Evolutionary conservation across 2,329 filamentous ascomycete genomes (phyloP).

Genomic region (Calonectria hawksworthii): DNA sequence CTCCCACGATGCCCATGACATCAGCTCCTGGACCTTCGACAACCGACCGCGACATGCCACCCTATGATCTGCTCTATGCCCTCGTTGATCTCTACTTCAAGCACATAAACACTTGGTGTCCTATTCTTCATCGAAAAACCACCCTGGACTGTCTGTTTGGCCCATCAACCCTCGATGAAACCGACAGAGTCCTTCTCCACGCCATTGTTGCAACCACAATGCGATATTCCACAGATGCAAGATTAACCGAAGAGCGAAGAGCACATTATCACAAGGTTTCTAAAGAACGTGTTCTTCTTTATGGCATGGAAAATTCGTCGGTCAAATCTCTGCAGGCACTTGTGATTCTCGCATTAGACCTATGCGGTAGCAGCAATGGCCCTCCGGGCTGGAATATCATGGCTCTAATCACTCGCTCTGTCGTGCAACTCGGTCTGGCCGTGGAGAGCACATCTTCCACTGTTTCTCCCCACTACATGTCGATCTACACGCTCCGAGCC

Average conservation of each 20-base stretch:
- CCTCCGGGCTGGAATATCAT: conserved; percentile 94
- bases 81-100: conserved; percentile 84
- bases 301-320: conserved; percentile 90
- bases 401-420: conserved; percentile 88
- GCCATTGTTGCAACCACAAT: conserved; percentile 91
- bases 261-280: conserved; percentile 83
- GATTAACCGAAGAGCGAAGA: conserved; percentile 80
- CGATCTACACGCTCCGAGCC: conserved; percentile 89
- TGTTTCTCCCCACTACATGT: conserved; percentile 83
- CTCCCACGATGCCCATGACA: conserved; percentile 69
- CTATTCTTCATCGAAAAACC: conserved; percentile 87
- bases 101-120: conserved; percentile 87
- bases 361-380: conserved; percentile 89
- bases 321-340: conserved; percentile 90
- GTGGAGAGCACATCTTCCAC: conserved; percentile 86
- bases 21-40: conserved; percentile 51
- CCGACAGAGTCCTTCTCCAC: conserved; percentile 86
- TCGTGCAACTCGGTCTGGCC: conserved; percentile 88
- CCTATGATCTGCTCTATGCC: conserved; percentile 80
- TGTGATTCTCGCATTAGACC: conserved; percentile 87
- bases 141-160: conserved; percentile 89
- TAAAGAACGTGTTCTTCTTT: conserved; percentile 88
- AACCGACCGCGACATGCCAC: conserved; percentile 76
- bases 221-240: conserved; percentile 83
- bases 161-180: conserved; percentile 80